These are phyloP conservation scores for Annulohypoxylon bovei DNA, from an alignment of 495 filamentous ascomycete genomes.

Conservation along the genomic window DNA sequence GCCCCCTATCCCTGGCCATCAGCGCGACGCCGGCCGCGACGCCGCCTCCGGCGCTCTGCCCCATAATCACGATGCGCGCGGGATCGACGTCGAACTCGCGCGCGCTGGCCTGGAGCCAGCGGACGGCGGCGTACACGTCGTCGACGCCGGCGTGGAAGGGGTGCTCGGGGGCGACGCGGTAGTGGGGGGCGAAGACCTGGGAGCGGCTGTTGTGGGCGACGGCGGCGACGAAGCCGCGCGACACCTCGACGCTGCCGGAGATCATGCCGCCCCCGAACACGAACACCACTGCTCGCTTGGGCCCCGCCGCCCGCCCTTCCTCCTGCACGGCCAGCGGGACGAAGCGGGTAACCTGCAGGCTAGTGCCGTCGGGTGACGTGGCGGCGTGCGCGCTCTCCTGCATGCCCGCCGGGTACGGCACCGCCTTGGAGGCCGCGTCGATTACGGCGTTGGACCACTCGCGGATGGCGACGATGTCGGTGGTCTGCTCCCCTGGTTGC, in stretches of 20 bases:
- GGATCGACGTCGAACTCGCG: slow-evolving; percentile 49
- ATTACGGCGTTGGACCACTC: neutral
- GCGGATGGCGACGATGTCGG: neutral
- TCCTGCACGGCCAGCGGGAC: slow-evolving; percentile 14
- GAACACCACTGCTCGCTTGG: slow-evolving; percentile 47
- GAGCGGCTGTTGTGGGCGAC: slow-evolving; percentile 36
- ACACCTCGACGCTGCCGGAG: slow-evolving; percentile 40
- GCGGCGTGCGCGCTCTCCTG: slow-evolving; percentile 32
- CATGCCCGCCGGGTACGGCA: slow-evolving; percentile 23
- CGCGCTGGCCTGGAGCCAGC: slow-evolving; percentile 45
- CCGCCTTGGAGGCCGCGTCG: neutral
- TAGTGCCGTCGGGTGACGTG: slow-evolving; percentile 35
- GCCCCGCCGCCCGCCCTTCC: neutral
- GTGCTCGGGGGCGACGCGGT: slow-evolving; percentile 56
- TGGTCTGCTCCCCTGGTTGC: neutral
- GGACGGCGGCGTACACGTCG: slow-evolving; percentile 49
- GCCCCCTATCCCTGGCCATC: slow-evolving; percentile 46
- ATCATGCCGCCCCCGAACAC: slow-evolving; percentile 55
- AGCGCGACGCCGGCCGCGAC: slow-evolving; percentile 49
- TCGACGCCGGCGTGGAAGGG: slow-evolving; percentile 47
- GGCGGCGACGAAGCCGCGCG: slow-evolving; percentile 27
- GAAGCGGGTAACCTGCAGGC: slow-evolving; percentile 38
- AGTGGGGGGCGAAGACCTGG: slow-evolving; percentile 50
- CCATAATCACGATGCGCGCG: slow-evolving; percentile 48
- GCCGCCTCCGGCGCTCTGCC: slow-evolving; percentile 54